Conservation (phyloP, 1,284 basidiomycete genomes). For the Malassezia yamatoensis region DNA sequence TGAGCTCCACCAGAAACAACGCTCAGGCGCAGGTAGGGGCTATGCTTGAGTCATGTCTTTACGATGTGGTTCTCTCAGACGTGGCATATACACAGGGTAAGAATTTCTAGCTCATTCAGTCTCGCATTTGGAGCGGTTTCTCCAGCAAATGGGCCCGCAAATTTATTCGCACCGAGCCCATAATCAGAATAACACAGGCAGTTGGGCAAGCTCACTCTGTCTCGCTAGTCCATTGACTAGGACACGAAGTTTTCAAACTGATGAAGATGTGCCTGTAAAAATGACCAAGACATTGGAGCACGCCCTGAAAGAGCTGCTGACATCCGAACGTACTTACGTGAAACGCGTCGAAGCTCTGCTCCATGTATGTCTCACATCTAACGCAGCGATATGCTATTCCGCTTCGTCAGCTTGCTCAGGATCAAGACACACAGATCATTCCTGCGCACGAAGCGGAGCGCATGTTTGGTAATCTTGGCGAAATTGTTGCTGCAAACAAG, state of each 20-base stretch:
- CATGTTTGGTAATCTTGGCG: slow-evolving; percentile 86
- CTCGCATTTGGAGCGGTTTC: slow-evolving; percentile 9
- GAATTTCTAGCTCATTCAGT: background rate
- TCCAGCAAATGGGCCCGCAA: slow-evolving; percentile 8
- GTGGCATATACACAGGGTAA: slow-evolving; percentile 6
- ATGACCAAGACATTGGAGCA: slow-evolving; percentile 9
- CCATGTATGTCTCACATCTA: background rate
- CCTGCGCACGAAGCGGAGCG: slow-evolving; percentile 80
- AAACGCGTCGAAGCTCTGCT: slow-evolving; percentile 35
- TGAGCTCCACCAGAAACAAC: background rate
- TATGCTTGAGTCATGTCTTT: slow-evolving; percentile 5
- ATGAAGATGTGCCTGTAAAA: background rate
- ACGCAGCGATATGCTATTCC: slow-evolving; percentile 66
- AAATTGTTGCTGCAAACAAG: slow-evolving; percentile 72
- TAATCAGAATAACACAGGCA: background rate
- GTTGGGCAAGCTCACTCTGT: background rate
- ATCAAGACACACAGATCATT: slow-evolving; percentile 73
- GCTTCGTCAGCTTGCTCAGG: slow-evolving; percentile 69
- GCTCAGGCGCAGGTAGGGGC: background rate
- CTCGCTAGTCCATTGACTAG: slow-evolving; percentile 10
- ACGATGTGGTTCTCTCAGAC: slow-evolving; percentile 14
- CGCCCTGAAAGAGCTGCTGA: slow-evolving; percentile 33
- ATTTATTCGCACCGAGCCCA: slow-evolving; percentile 6
- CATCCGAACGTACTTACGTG: slow-evolving; percentile 45
- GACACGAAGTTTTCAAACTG: background rate